Evolutionary conservation across 352 stramenopile species (phyloP).

Genomic region (Phytophthora foliorum): DNA sequence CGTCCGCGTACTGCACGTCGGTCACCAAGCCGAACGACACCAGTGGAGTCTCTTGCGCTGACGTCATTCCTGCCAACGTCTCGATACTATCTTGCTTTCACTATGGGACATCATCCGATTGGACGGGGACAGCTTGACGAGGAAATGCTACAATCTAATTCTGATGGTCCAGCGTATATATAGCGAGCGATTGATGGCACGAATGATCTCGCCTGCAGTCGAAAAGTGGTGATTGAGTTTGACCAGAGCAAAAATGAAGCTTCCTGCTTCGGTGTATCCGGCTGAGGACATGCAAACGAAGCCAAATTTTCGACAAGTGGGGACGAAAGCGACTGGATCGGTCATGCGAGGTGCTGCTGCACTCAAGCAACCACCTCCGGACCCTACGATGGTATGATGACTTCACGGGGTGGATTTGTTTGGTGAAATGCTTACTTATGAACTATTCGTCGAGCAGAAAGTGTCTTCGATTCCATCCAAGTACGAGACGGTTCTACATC

Average conservation of each 20-base stretch:
- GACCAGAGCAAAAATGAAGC: slow-evolving; percentile 22
- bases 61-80: slow-evolving; percentile 7
- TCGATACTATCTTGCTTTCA: slow-evolving; percentile 16
- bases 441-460: slow-evolving; percentile 36
- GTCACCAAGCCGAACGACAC: slow-evolving; percentile 75
- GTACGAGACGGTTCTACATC: slow-evolving; percentile 77
- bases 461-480: slow-evolving; percentile 85
- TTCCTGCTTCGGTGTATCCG: slow-evolving; percentile 18
- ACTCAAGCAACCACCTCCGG: slow-evolving; percentile 22
- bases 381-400: slow-evolving; percentile 27
- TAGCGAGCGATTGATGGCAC: slow-evolving; percentile 19
- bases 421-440: background rate
- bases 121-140: background rate
- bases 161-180: slow-evolving; percentile 13
- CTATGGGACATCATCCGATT: slow-evolving; percentile 16
- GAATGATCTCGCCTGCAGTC: background rate
- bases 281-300: slow-evolving; percentile 31
- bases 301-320: slow-evolving; percentile 76
- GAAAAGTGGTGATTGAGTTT: background rate
- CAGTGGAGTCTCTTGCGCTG: slow-evolving; percentile 36
- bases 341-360: slow-evolving; percentile 39
- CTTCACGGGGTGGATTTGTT: background rate
- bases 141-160: slow-evolving; percentile 8
- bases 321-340: slow-evolving; percentile 50
- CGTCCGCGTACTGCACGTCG: slow-evolving; percentile 88